phyloP scores from a whole-genome alignment of 768 basidiomycete genomes.

The Tulasnella calospora region DNA sequence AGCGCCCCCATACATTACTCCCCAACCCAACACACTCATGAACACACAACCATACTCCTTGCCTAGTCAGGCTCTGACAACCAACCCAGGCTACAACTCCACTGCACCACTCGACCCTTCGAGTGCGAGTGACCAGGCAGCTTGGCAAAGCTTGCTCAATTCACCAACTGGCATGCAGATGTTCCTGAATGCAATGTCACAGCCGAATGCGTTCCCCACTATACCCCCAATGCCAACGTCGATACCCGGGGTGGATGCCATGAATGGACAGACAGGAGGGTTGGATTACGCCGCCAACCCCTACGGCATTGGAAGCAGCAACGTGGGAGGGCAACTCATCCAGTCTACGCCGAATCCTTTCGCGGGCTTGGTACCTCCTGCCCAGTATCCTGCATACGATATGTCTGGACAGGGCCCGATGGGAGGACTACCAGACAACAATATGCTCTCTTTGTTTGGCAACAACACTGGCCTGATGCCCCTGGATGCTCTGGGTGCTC shows the following conservation, averaged over 20 bases:
- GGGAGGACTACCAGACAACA: neutral
- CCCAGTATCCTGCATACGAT: neutral
- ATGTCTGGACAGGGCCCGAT: neutral
- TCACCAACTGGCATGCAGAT: constrained; percentile 34
- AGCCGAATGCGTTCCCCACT: constrained; percentile 7
- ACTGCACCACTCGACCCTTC: neutral
- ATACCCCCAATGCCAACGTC: neutral
- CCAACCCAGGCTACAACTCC: neutral
- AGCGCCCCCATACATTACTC: neutral
- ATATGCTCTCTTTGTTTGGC: neutral
- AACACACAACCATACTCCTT: neutral
- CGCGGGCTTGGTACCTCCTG: neutral
- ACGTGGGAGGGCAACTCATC: neutral
- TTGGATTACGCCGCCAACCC: neutral
- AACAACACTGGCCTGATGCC: neutral
- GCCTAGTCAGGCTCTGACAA: neutral
- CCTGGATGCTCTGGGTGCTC: constrained; percentile 27
- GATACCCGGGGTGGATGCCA: neutral
- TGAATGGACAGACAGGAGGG: neutral
- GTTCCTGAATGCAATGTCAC: constrained; percentile 32
- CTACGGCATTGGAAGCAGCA: neutral
- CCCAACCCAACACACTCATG: neutral
- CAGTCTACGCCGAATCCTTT: neutral
- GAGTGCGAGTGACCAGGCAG: constrained; percentile 47
- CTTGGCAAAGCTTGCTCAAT: constrained; percentile 37